Conservation (phyloP, 1,284 basidiomycete species). For the Papiliotrema terrestris region DNA sequence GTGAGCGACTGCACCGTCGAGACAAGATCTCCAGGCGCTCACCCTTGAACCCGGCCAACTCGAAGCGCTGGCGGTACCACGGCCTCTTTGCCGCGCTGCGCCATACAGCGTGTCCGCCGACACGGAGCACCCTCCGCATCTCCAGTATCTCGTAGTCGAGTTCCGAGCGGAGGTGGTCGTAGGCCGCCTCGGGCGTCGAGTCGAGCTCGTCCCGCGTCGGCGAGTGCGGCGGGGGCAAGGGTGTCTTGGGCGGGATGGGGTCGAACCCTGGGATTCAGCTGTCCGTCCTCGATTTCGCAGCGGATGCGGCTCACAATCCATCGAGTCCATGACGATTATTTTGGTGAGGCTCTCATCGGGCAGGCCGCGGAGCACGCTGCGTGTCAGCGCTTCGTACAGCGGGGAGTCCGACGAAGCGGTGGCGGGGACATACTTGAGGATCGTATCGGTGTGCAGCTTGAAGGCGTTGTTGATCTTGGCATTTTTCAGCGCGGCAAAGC, state of each 20-base stretch:
- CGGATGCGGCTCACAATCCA: conserved; percentile 56
- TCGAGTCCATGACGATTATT: conserved; percentile 74
- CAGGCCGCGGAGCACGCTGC: conserved; percentile 61
- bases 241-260: conserved; percentile 53
- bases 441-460: conserved; percentile 73
- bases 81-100: conserved; percentile 66
- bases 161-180: conserved; percentile 51
- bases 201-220: conserved; percentile 46
- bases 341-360: conserved; percentile 58
- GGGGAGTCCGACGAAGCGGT: not conserved
- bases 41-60: conserved; percentile 53
- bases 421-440: conserved; percentile 61
- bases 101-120: conserved; percentile 66
- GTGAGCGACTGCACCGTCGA: not conserved
- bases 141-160: conserved; percentile 63
- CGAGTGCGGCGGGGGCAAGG: conserved; percentile 38
- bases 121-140: conserved; percentile 60
- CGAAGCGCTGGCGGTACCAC: conserved; percentile 66
- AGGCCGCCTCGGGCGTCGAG: conserved; percentile 41
- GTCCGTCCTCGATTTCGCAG: not conserved
- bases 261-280: conserved; percentile 55
- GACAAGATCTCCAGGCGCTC: not conserved
- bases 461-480: conserved; percentile 59
- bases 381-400: conserved; percentile 8
- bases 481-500: conserved; percentile 60